phyloP scores from a whole-genome alignment of 2,329 filamentous ascomycete species.

The Aaosphaeria pasadenensis region DNA sequence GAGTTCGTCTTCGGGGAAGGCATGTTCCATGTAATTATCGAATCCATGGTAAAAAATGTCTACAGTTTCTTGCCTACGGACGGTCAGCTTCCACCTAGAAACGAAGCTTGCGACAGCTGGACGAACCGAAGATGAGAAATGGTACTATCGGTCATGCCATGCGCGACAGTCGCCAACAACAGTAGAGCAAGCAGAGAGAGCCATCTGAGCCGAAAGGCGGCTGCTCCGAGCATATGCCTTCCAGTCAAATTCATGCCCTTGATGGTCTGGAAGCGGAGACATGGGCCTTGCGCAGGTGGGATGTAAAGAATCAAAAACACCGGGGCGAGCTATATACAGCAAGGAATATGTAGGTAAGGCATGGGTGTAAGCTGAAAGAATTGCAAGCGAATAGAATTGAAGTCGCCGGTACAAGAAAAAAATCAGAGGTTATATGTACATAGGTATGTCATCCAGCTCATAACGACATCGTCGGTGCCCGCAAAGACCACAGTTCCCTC shows the following conservation, averaged over 20 bases:
- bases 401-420: too few species aligned
- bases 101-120: neutral
- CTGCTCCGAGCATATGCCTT: slow-evolving; percentile 20
- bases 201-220: slow-evolving; percentile 26
- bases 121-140: slow-evolving; percentile 36
- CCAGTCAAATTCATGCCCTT: slow-evolving; percentile 38
- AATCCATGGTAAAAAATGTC: slow-evolving; percentile 97
- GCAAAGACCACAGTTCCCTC: too few species aligned
- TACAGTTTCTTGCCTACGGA: slow-evolving; percentile 43
- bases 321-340: too few species aligned
- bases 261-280: slow-evolving; percentile 24
- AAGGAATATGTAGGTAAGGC: too few species aligned
- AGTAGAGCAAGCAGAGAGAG: slow-evolving; percentile 27
- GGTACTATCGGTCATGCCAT: slow-evolving; percentile 46
- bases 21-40: slow-evolving; percentile 89
- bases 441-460: too few species aligned
- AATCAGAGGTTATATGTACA: too few species aligned
- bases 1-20: slow-evolving; percentile 94
- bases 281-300: slow-evolving; percentile 19
- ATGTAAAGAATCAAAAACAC: too few species aligned
- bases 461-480: too few species aligned
- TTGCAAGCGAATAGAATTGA: too few species aligned
- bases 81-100: slow-evolving; percentile 4
- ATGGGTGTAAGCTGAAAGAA: too few species aligned
- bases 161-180: slow-evolving; percentile 30